Conservation (phyloP, 768 basidiomycete genomes). For the Amyloporia xantha region DNA sequence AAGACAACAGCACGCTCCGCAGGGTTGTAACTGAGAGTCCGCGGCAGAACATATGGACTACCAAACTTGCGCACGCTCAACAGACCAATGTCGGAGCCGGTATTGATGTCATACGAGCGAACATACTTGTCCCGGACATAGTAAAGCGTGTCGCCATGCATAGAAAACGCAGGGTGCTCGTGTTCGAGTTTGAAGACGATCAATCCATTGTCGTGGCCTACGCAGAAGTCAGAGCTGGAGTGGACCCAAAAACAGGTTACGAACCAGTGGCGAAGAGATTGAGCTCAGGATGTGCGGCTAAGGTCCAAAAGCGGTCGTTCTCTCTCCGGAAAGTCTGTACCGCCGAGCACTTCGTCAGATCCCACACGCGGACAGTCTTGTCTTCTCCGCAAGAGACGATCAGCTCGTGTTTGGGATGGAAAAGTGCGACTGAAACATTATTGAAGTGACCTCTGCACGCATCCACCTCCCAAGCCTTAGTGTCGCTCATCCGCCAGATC, state of each 20-base stretch:
- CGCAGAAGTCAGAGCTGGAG: neutral
- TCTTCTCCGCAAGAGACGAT: slow-evolving; percentile 99
- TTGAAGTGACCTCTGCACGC: too few species aligned
- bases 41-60: too few species aligned
- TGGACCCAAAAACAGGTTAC: slow-evolving; percentile 15
- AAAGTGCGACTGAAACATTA: slow-evolving; percentile 90
- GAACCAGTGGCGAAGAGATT: slow-evolving; percentile 86
- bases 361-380: slow-evolving; percentile 98
- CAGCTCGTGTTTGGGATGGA: slow-evolving; percentile 96
- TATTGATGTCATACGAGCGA: slow-evolving; percentile 88
- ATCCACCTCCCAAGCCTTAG: too few species aligned
- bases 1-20: slow-evolving; percentile 87
- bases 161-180: too few species aligned
- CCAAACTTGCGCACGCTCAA: too few species aligned
- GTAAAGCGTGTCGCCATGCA: too few species aligned
- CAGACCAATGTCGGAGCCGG: slow-evolving; percentile 86
- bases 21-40: too few species aligned
- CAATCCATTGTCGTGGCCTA: slow-evolving; percentile 90
- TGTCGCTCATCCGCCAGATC: too few species aligned
- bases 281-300: too few species aligned
- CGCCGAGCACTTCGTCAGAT: slow-evolving; percentile 87
- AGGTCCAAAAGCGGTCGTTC: too few species aligned
- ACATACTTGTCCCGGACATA: too few species aligned
- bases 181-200: slow-evolving; percentile 99
- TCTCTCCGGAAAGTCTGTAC: too few species aligned